These are phyloP conservation scores for Scheffersomyces ergatensis DNA, from an alignment of 805 yeast genomes.

Conservation along the genomic window DNA sequence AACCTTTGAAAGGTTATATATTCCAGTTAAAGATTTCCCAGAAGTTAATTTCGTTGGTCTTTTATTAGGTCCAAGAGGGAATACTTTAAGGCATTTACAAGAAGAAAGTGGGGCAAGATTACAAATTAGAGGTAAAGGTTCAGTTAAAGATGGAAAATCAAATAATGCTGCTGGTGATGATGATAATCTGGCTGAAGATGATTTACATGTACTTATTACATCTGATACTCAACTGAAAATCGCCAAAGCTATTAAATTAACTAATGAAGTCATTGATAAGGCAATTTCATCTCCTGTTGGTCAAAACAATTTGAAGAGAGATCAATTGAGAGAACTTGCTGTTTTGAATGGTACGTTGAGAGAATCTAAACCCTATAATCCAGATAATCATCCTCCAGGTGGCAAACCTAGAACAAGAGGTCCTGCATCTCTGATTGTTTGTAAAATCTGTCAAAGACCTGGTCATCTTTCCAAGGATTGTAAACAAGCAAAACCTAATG, in stretches of 20 bases:
- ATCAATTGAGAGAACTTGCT: slow-evolving; percentile 89
- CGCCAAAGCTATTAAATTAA: slow-evolving; percentile 67
- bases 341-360: slow-evolving; percentile 91
- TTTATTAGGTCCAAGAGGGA: slow-evolving; percentile 93
- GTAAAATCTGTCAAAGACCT: slow-evolving; percentile 72
- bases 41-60: slow-evolving; percentile 91
- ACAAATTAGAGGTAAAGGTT: slow-evolving; percentile 92
- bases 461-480: slow-evolving; percentile 94
- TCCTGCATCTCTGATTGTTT: slow-evolving; percentile 49
- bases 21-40: slow-evolving; percentile 86
- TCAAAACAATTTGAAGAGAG: slow-evolving; percentile 86
- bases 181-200: slow-evolving; percentile 48
- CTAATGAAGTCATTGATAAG: slow-evolving; percentile 73
- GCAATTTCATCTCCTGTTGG: slow-evolving; percentile 92
- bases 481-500: slow-evolving; percentile 26
- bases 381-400: slow-evolving; percentile 14
- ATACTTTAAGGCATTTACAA: slow-evolving; percentile 77
- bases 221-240: slow-evolving; percentile 80
- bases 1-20: slow-evolving; percentile 75
- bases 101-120: slow-evolving; percentile 84
- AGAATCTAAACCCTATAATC: slow-evolving; percentile 62
- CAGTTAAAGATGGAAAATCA: slow-evolving; percentile 85
- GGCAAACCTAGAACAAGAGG: no score
- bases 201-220: slow-evolving; percentile 82
- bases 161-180: slow-evolving; percentile 48